Percentiles rank a stretch among this genome's conserved stretches.
Evolutionary conservation across 78 protist species (phyloP).

Genomic region (Dictyostelium intermedium): DNA sequence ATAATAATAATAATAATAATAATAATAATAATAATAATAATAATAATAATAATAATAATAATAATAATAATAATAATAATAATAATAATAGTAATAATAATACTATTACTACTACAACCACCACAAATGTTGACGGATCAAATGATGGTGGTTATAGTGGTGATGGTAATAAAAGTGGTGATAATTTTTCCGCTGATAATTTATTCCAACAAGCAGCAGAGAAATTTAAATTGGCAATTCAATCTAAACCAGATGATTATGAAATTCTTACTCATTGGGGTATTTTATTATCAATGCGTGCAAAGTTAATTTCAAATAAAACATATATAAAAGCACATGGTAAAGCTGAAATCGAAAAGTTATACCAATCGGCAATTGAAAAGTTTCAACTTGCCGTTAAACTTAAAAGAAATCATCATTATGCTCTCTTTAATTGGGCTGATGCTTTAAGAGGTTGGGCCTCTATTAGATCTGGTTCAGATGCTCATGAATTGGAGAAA

Average conservation of each 20-base stretch:
- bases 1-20: not conserved
- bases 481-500: not conserved
- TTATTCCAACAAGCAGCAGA: conserved; percentile 41
- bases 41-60: too few relatives aligned
- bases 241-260: conserved; percentile 74
- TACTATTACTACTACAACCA: not conserved
- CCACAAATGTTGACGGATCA: not conserved
- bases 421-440: conserved; percentile 69
- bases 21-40: too few relatives aligned
- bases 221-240: conserved; percentile 69
- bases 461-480: not conserved
- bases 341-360: not conserved
- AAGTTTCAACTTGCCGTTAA: conserved; percentile 54
- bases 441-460: conserved; percentile 62
- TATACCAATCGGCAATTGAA: conserved; percentile 30
- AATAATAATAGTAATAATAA: too few relatives aligned
- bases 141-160: not conserved
- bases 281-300: conserved; percentile 52
- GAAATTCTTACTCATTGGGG: conserved; percentile 78
- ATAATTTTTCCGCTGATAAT: not conserved
- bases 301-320: not conserved
- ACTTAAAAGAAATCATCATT: conserved; percentile 53
- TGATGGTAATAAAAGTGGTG: not conserved
- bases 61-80: too few relatives aligned
- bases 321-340: not conserved